A percentile compares a stretch with the other conserved stretches of the same genome.
phyloP scores from a whole-genome alignment of 2,329 filamentous ascomycete species.

The Neophaeococcomyces aloes region DNA sequence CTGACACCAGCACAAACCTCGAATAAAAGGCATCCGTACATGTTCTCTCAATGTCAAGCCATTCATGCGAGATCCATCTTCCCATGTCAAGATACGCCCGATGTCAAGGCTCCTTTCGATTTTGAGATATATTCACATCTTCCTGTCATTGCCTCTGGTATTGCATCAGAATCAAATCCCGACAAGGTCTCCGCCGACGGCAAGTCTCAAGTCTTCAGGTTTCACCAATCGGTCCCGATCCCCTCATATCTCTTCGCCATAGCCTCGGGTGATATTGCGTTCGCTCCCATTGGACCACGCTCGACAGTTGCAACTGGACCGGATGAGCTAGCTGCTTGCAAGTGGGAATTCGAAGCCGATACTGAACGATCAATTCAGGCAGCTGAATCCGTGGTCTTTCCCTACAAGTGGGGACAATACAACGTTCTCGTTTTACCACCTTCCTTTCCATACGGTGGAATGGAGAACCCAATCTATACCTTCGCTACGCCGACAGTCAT shows the following conservation, averaged over 20 bases:
- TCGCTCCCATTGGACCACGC: slow-evolving; percentile 74
- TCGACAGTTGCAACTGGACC: slow-evolving; percentile 80
- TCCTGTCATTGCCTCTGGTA: slow-evolving; percentile 83
- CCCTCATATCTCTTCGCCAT: slow-evolving; percentile 92
- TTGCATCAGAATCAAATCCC: slow-evolving; percentile 46
- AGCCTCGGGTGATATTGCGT: slow-evolving; percentile 67
- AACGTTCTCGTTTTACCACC: slow-evolving; percentile 85
- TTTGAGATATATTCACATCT: slow-evolving; percentile 80
- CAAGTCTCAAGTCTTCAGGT: slow-evolving; percentile 59
- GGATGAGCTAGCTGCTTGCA: slow-evolving; percentile 69
- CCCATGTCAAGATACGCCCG: slow-evolving; percentile 93
- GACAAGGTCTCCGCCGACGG: slow-evolving; percentile 41
- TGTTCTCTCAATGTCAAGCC: slow-evolving; percentile 96
- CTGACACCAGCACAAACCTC: slow-evolving; percentile 85
- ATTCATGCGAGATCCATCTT: slow-evolving; percentile 91
- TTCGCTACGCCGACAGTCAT: slow-evolving; percentile 94
- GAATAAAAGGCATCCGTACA: slow-evolving; percentile 91
- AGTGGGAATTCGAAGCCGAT: slow-evolving; percentile 84
- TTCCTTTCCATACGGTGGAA: slow-evolving; percentile 81
- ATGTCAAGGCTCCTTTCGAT: slow-evolving; percentile 89
- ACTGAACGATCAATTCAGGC: slow-evolving; percentile 86
- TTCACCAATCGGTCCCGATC: slow-evolving; percentile 84
- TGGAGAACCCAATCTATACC: slow-evolving; percentile 90
- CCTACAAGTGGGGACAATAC: slow-evolving; percentile 90
- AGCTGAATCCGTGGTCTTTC: slow-evolving; percentile 69